phyloP scores from a whole-genome alignment of 2,329 filamentous ascomycete species.

The Microthyrium microscopicum region DNA sequence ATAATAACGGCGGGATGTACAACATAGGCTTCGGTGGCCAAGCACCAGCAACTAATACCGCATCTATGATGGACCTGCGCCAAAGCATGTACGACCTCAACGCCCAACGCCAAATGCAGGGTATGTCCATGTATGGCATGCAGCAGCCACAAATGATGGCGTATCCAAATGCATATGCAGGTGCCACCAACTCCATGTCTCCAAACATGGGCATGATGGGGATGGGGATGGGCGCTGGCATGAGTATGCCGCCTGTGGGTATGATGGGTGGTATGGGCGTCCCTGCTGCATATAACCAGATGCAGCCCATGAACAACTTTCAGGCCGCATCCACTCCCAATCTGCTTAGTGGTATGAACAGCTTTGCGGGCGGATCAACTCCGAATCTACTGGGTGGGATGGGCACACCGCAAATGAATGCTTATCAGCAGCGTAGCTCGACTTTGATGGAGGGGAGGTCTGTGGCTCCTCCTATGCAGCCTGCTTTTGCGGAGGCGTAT shows the following conservation, averaged over 20 bases:
- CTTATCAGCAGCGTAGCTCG: background rate
- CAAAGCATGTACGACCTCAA: background rate
- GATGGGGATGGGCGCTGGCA: background rate
- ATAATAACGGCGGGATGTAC: no score
- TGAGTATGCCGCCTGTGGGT: conserved; percentile 1
- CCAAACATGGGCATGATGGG: background rate
- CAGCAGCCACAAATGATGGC: background rate
- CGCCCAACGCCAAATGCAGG: background rate
- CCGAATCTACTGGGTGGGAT: background rate
- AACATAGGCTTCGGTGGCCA: no score
- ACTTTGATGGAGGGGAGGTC: background rate
- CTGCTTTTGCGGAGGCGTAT: conserved; percentile 2
- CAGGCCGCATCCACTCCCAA: background rate
- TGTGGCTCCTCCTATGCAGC: background rate
- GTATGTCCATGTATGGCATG: background rate
- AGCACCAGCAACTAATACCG: no score
- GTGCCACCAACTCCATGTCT: background rate
- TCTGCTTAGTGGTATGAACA: background rate
- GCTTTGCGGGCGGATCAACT: background rate
- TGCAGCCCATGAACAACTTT: background rate
- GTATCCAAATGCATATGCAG: no score
- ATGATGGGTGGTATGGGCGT: conserved; percentile 2
- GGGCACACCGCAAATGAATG: background rate
- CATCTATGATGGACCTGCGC: background rate
- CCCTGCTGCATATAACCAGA: background rate